Evolutionary conservation across 129 eudicot genomes (phyloP).

Genomic region (Oenanthe sinensis): DNA sequence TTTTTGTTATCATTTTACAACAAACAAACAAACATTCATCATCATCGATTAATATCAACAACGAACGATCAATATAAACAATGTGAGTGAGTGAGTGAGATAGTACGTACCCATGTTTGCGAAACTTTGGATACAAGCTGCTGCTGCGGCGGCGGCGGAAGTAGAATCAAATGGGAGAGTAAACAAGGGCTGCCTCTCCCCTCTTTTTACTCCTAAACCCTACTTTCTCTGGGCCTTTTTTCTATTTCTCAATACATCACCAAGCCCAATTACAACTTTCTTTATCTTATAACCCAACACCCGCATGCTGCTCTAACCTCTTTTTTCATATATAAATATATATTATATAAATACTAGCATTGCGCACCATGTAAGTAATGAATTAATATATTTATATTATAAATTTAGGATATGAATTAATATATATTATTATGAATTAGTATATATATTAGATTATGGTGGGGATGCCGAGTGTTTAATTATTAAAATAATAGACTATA

Average conservation of each 20-base stretch:
- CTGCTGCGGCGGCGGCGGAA: neutral
- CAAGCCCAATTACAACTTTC: neutral
- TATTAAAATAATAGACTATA: too few relatives aligned
- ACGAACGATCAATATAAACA: neutral
- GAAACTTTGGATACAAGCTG: neutral
- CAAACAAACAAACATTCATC: neutral
- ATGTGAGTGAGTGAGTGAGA: neutral
- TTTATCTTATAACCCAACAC: too few relatives aligned
- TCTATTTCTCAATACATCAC: neutral
- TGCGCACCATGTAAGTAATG: too few relatives aligned
- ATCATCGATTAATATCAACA: neutral
- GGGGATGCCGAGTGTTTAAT: too few relatives aligned
- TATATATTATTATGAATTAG: too few relatives aligned
- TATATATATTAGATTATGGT: too few relatives aligned
- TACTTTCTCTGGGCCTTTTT: neutral
- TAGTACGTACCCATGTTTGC: neutral
- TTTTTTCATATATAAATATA: too few relatives aligned
- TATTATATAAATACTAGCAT: too few relatives aligned
- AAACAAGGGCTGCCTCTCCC: neutral
- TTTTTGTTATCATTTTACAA: neutral
- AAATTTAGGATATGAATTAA: too few relatives aligned
- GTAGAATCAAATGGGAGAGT: neutral
- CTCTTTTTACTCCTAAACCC: neutral
- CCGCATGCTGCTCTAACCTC: too few relatives aligned
- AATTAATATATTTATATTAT: too few relatives aligned